These are phyloP conservation scores for Tricholoma sp. DNA, from an alignment of 768 basidiomycete genomes.

Conservation along the genomic window DNA sequence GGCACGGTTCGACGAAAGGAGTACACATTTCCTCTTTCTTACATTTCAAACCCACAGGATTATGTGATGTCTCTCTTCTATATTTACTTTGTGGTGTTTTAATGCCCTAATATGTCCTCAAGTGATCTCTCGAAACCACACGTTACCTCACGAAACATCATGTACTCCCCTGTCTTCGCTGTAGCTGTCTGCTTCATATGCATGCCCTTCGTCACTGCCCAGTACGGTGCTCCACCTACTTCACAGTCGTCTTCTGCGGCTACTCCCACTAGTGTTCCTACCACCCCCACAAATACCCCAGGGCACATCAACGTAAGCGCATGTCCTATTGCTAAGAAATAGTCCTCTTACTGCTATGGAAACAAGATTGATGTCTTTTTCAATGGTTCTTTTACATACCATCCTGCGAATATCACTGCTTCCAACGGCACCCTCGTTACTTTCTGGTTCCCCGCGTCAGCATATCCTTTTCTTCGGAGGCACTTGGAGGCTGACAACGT, in stretches of 20 bases:
- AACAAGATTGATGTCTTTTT: slow-evolving; percentile 40
- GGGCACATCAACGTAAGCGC: slow-evolving; percentile 32
- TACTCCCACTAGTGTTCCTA: slow-evolving; percentile 25
- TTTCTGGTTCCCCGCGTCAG: slow-evolving; percentile 48
- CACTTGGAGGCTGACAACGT: not conserved
- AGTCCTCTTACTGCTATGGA: not conserved
- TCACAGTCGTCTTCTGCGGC: slow-evolving; percentile 20
- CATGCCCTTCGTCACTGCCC: slow-evolving; percentile 36
- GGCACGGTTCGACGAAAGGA: no score
- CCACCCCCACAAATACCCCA: slow-evolving; percentile 33
- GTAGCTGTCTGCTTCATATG: slow-evolving; percentile 18
- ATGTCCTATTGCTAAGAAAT: not conserved
- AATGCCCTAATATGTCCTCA: no score
- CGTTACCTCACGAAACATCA: not conserved
- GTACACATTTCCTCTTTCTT: no score
- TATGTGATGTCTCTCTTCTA: no score
- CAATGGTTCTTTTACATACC: slow-evolving; percentile 34
- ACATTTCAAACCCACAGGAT: no score
- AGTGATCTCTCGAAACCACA: not conserved
- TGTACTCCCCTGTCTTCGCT: slow-evolving; percentile 23
- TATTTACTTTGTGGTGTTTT: no score
- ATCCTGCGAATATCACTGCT: slow-evolving; percentile 42
- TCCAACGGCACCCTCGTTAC: slow-evolving; percentile 45
- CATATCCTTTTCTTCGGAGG: not conserved
- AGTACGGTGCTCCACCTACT: slow-evolving; percentile 27